Evolutionary conservation across 176 grass and related monocot species (phyloP).

Genomic region (Saccharum spontaneum): DNA sequence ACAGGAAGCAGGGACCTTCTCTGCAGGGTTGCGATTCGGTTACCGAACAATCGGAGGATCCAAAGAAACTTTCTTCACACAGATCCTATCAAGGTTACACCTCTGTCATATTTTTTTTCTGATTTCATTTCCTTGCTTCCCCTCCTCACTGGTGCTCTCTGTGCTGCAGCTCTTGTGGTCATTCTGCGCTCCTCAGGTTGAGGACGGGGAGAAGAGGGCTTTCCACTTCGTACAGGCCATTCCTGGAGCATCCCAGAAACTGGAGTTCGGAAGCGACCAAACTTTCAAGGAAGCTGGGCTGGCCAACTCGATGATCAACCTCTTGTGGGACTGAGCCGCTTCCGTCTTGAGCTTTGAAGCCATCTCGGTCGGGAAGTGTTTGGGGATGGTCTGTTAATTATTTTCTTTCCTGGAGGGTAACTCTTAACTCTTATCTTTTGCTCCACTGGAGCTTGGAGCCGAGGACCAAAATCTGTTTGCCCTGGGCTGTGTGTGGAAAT

Average conservation of each 20-base stretch:
- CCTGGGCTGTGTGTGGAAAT: conserved; percentile 29
- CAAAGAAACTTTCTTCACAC: conserved; percentile 76
- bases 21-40: conserved; percentile 75
- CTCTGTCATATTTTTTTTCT: neutral
- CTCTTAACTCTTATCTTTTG: conserved; percentile 12
- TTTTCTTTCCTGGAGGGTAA: neutral
- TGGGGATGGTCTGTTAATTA: neutral
- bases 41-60: conserved; percentile 70
- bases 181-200: conserved; percentile 60
- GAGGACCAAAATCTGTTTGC: neutral
- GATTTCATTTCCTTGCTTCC: neutral
- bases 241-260: conserved; percentile 55
- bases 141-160: neutral
- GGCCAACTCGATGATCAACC: conserved; percentile 84
- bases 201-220: conserved; percentile 45
- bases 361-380: neutral
- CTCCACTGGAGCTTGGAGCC: conserved; percentile 9
- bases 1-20: conserved; percentile 69
- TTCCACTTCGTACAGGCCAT: conserved; percentile 84
- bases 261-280: conserved; percentile 52
- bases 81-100: conserved; percentile 73
- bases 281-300: conserved; percentile 81
- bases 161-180: conserved; percentile 80
- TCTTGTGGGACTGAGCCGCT: conserved; percentile 64
- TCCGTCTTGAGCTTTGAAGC: neutral